These are phyloP conservation scores for Geotrichum cucujoidarum DNA, from an alignment of 1,139 yeast species.

Conservation along the genomic window DNA sequence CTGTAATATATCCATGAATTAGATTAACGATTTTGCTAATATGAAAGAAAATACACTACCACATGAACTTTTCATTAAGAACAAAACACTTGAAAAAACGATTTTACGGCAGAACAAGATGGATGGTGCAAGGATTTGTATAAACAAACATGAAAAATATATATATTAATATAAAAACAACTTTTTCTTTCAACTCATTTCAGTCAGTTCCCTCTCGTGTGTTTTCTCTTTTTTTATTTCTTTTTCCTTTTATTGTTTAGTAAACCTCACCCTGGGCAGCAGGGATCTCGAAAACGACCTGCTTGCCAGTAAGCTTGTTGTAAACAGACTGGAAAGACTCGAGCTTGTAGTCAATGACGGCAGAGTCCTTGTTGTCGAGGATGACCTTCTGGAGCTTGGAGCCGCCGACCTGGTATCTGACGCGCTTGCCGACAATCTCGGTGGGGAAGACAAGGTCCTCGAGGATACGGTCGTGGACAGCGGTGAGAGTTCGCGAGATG, in stretches of 20 bases:
- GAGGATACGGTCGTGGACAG: conserved; percentile 97
- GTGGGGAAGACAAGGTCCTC: conserved; percentile 99
- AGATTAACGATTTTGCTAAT: no score
- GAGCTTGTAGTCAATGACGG: conserved; percentile 96
- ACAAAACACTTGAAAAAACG: no score
- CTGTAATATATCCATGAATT: no score
- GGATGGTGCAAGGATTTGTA: not conserved
- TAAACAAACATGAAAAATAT: not conserved
- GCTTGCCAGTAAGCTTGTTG: conserved; percentile 98
- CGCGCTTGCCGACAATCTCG: conserved; percentile 98
- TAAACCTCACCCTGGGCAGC: conserved; percentile 53
- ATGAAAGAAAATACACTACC: no score
- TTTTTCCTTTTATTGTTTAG: conserved; percentile 35
- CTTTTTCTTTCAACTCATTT: not conserved
- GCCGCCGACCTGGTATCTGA: conserved; percentile 98
- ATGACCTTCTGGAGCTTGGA: conserved; percentile 96
- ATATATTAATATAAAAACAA: no score
- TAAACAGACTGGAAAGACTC: conserved; percentile 99
- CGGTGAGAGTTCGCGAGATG: conserved; percentile 97
- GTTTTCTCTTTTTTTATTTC: no score
- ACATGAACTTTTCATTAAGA: no score
- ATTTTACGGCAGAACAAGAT: not conserved
- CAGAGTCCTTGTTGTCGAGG: conserved; percentile 96
- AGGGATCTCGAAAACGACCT: conserved; percentile 97
- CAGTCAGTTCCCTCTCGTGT: not conserved